phyloP scores from a whole-genome alignment of 345 rosid genomes.

The Camelina neglecta region DNA sequence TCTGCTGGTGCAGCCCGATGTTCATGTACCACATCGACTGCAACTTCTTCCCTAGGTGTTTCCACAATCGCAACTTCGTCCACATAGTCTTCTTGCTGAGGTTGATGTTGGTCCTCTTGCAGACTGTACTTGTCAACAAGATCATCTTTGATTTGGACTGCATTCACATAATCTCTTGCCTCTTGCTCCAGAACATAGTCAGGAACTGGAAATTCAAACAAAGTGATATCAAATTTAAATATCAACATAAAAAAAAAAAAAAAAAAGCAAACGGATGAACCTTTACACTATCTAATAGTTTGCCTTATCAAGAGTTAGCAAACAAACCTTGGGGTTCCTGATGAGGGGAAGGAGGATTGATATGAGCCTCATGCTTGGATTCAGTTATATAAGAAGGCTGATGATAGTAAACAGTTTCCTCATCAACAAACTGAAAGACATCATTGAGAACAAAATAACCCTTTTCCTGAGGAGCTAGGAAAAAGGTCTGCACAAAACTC shows the following conservation, averaged over 20 bases:
- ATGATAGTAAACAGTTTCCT: conserved; percentile 54
- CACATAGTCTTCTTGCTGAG: conserved; percentile 63
- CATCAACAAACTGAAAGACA: conserved; percentile 79
- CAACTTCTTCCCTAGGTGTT: conserved; percentile 61
- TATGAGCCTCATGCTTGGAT: conserved; percentile 52
- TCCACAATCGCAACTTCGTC: conserved; percentile 67
- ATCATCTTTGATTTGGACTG: conserved; percentile 78
- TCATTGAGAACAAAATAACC: conserved; percentile 93
- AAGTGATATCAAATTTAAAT: conserved; percentile 7
- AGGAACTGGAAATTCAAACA: conserved; percentile 53
- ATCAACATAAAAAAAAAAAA: not conserved
- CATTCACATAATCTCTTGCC: conserved; percentile 67
- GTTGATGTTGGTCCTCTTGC: conserved; percentile 59
- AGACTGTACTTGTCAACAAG: conserved; percentile 65
- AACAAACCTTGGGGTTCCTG: conserved; percentile 72
- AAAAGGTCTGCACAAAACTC: conserved; percentile 82
- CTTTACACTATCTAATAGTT: not conserved
- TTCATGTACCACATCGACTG: conserved; percentile 55
- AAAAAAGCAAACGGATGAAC: not conserved
- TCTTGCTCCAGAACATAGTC: conserved; percentile 82
- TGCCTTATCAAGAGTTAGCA: not conserved
- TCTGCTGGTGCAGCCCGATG: conserved; percentile 52
- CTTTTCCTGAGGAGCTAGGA: conserved; percentile 96
- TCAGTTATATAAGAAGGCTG: conserved; percentile 60
- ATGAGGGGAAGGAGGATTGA: conserved; percentile 55